These are phyloP conservation scores for Phytophthora rubi DNA, from an alignment of 352 stramenopile species.

Conservation along the genomic window DNA sequence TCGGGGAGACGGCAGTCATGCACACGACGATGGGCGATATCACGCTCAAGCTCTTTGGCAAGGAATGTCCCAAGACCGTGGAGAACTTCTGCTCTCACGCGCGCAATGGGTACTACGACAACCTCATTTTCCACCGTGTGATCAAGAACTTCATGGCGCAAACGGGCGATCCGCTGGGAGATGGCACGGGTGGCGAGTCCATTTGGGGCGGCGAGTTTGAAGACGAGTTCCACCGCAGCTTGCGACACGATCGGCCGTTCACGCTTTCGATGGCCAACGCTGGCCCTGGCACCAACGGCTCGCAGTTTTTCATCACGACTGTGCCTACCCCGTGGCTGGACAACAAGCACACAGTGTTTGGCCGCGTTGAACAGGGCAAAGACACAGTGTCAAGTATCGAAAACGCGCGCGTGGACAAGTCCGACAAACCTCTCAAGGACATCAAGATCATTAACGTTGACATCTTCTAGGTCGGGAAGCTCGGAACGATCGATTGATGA, in stretches of 20 bases:
- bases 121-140: slow-evolving; percentile 98
- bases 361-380: slow-evolving; percentile 92
- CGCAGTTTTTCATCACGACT: slow-evolving; percentile 99
- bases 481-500: slow-evolving; percentile 8
- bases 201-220: slow-evolving; percentile 99
- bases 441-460: slow-evolving; percentile 92
- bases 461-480: slow-evolving; percentile 61
- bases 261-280: slow-evolving; percentile 99
- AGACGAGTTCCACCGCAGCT: slow-evolving; percentile 97
- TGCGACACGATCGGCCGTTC: slow-evolving; percentile 96
- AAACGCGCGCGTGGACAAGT: slow-evolving; percentile 89
- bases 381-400: slow-evolving; percentile 98
- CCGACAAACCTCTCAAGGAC: slow-evolving; percentile 77
- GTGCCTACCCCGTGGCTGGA: slow-evolving; percentile 98
- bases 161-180: slow-evolving; percentile 94
- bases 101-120: slow-evolving; percentile 98
- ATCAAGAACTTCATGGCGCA: slow-evolving; percentile 99
- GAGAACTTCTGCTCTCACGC: slow-evolving; percentile 99
- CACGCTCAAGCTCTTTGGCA: slow-evolving; percentile 95
- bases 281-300: slow-evolving; percentile 81
- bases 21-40: slow-evolving; percentile 99
- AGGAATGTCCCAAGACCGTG: slow-evolving; percentile 95
- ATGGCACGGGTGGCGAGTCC: slow-evolving; percentile 98
- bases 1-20: slow-evolving; percentile 89
- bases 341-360: slow-evolving; percentile 96